Base-by-base conservation (phyloP, 176 grass and related monocot genomes). In the Paspalum notatum region DNA sequence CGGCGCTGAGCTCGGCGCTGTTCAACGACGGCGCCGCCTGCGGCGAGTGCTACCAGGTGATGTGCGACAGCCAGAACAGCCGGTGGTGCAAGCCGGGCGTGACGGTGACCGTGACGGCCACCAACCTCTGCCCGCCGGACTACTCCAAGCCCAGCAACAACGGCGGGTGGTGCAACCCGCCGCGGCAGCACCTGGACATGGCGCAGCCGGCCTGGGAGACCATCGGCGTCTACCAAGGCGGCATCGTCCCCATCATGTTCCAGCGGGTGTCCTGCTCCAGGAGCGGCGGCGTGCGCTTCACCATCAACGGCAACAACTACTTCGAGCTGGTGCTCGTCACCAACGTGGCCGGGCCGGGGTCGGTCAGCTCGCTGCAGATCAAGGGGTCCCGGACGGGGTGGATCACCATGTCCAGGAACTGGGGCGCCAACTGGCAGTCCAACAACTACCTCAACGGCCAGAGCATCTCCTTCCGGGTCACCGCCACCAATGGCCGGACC, bases 131-230 rank as follows among this genome's bases (percentile, higher is more conserved):
- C 83, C 95, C 95, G 0, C n/a, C 92, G 3, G 84, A 98, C 84
- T 92, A 81, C 64, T 72, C 52, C 8, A 69, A 86, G 38, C 63
- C 89, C 4, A 97, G 25, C 65, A 10, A 94, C 62, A 5, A 55
- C 52, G 94, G 91, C 49, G 94, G 94, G 9, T 97, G 94, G 94
- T 97, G 94, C 91, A 97, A 97, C 87, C 91, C 94, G 1, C 94
- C 94, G n/a, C 94, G 87, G 2, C 55, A 56, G 25, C 94, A 97
- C 68, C 71, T 97, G 10, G 94, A 97, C 79, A 91, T 97, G 91
- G 85, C 94, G 7, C 87, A 97, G 82, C 94, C 94, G 0, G 89
- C 87, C 9, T 97, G 86, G 77, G 71, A 90, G 41, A 62, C 83
- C 78, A 97, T 97, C 58, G 94, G 83, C 14, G 22, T 90, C 76